Evolutionary conservation across 176 grass and related monocot genomes (phyloP), one percentile per base, ranked within the genome.

Genomic region (Puccinellia tenuiflora): DNA sequence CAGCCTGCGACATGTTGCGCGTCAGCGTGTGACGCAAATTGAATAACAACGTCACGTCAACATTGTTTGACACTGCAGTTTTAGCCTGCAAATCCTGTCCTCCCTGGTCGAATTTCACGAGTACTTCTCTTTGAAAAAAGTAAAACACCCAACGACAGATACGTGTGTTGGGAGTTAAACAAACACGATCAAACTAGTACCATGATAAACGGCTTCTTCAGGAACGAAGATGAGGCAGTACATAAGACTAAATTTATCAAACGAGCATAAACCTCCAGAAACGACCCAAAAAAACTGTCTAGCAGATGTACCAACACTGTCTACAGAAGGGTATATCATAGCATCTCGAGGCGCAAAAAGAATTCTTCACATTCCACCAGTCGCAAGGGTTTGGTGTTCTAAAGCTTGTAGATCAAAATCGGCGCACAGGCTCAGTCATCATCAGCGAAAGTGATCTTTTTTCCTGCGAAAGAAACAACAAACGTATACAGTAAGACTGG

Each of bases 371-470:
- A 65, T 65, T 65, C 20, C 62, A 20, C 30, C 9, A 65, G 62
- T 11, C 43, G 10, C 43, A 10, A 34, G 4, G 4, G 62, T 8
- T 65, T 65, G 29, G 7, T 20, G 62, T 65, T 34, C 3, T 35
- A 70, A 7, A 15, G 15, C 21, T 21, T 33, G 12, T 20, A 46
- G 6, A 42, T 29, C 65, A 29, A 69, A 60, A 70, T 30, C 6
- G 51, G 35, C 28, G 14, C 37, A 5, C 39, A 20, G 20, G 12
- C 52, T 79, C 52, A 80, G 6, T 93, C 87, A 3, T 92, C 88
- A 33, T 78, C 46, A 48, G 4, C 78, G 3, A 93, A 93, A 39
- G 82, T 90, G 0, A 75, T 93, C 85, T 90, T 94, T 86, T 81
- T 94, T 79, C 92, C 92, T 94, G 76, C 64, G 3, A 86, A 46